These are phyloP conservation scores for Macrophomina pseudophaseolina DNA, from an alignment of 2,329 filamentous ascomycete species.

Conservation along the genomic window DNA sequence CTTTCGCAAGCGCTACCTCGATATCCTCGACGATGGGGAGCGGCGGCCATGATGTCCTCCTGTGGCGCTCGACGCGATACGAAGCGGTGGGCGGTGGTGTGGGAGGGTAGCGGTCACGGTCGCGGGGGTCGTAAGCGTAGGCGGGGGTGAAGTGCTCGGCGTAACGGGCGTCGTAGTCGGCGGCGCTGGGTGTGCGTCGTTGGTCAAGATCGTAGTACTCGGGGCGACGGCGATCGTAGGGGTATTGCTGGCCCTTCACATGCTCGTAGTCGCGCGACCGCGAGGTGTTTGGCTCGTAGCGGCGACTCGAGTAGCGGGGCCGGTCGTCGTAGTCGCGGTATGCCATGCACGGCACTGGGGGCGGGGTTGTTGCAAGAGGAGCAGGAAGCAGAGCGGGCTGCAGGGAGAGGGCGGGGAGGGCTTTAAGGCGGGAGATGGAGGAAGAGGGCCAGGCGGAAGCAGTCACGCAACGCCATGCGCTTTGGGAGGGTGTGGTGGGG, in stretches of 20 bases:
- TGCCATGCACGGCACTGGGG: slow-evolving; percentile 15
- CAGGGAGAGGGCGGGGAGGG: slow-evolving; percentile 9
- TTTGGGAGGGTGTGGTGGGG: slow-evolving; percentile 17
- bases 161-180: slow-evolving; percentile 12
- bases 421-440: slow-evolving; percentile 16
- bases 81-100: slow-evolving; percentile 20
- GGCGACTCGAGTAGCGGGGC: slow-evolving; percentile 19
- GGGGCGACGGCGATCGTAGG: slow-evolving; percentile 16
- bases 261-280: slow-evolving; percentile 26
- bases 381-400: neutral
- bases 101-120: slow-evolving; percentile 19
- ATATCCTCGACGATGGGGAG: slow-evolving; percentile 70
- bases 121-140: slow-evolving; percentile 15
- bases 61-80: slow-evolving; percentile 28
- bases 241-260: slow-evolving; percentile 11
- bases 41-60: slow-evolving; percentile 56
- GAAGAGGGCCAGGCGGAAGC: slow-evolving; percentile 11
- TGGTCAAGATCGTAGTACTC: slow-evolving; percentile 10
- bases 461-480: slow-evolving; percentile 23
- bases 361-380: neutral
- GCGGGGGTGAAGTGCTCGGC: neutral
- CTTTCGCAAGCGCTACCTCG: slow-evolving; percentile 65
- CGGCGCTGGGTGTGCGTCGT: neutral
- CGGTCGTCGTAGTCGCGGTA: slow-evolving; percentile 23
- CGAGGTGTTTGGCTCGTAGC: slow-evolving; percentile 26